phyloP scores from a whole-genome alignment of 352 stramenopile genomes.

The Phytophthora citrophthora region DNA sequence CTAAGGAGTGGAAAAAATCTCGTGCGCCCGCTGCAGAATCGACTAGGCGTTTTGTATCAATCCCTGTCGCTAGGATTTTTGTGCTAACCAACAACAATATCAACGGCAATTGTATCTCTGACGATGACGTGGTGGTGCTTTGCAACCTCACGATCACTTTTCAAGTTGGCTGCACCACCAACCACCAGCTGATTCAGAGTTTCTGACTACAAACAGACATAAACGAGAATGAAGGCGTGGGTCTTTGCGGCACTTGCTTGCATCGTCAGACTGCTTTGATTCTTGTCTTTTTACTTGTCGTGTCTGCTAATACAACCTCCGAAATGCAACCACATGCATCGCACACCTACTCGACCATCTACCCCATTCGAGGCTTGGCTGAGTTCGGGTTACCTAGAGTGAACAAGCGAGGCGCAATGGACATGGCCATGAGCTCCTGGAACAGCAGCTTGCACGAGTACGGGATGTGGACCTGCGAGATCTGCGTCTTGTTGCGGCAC shows the following conservation, averaged over 20 bases:
- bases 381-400: constrained; percentile 89
- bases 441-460: constrained; percentile 99
- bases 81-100: constrained; percentile 27
- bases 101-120: constrained; percentile 31
- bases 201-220: constrained; percentile 4
- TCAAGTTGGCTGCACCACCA: constrained; percentile 26
- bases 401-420: constrained; percentile 98
- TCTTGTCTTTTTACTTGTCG: constrained; percentile 24
- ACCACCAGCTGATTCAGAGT: constrained; percentile 18
- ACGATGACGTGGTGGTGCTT: constrained; percentile 5
- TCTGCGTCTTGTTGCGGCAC: constrained; percentile 95
- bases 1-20: constrained; percentile 35
- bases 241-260: constrained; percentile 18
- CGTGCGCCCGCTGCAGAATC: background rate
- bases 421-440: constrained; percentile 99
- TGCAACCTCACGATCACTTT: constrained; percentile 8
- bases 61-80: constrained; percentile 34
- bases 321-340: constrained; percentile 22
- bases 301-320: constrained; percentile 19
- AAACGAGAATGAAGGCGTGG: constrained; percentile 11
- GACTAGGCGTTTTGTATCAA: constrained; percentile 28
- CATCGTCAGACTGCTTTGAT: constrained; percentile 11
- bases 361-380: constrained; percentile 49
- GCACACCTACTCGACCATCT: constrained; percentile 1
- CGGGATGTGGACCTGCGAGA: constrained; percentile 97